Base-by-base conservation (phyloP, 768 basidiomycete species). In the Boletus vinaceobasis region DNA sequence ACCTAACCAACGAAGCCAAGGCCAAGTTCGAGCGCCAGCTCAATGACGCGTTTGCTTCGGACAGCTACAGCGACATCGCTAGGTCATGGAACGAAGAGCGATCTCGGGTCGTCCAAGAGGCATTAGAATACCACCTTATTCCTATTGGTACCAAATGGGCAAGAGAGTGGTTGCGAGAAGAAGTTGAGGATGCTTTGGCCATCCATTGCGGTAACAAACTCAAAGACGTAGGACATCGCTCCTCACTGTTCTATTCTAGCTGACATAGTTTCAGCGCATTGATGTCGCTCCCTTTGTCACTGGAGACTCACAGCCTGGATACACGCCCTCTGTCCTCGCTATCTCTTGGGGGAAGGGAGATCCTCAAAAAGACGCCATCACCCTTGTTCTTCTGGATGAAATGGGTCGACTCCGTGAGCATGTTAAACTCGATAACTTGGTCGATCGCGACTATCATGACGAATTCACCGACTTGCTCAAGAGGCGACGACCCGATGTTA, bases 341-440 rank as follows among this genome's bases (percentile, higher is more conserved):
- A 71, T 96, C 53, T 96, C 95, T 7, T 94, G 93, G 86, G 97
- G 97, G 36, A 88, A 90, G 72, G 97, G 97, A 36, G 94, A 97
- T 62, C 91, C 93, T 37, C 85, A 88, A 63, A 90, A 89, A 64
- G 96, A 99, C 70, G 86, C 87, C 7, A 88, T 98, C 51, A 82
- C 85, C 21, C 75, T 93, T 38, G 88, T 95, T 53, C 90, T 86
- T 74, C 67, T 98, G 43, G 95, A 98, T 64, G 84, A 91, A 57
- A 86, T 85, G 43, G 96, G 97, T 17, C 87, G 91, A 45, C 77
- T 95, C 65, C 88, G 93, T n/a, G 92, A 97, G 62, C 87, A 93
- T 58, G 82, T 85, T 42, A 90, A 88, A 66, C 78, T 98, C 52
- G 94, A 97, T 72, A 94, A 93, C 61, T 80, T 99, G 29, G 77